Conservation (phyloP, 2,329 filamentous ascomycete genomes). For the Clonostachys rhizophaga region DNA sequence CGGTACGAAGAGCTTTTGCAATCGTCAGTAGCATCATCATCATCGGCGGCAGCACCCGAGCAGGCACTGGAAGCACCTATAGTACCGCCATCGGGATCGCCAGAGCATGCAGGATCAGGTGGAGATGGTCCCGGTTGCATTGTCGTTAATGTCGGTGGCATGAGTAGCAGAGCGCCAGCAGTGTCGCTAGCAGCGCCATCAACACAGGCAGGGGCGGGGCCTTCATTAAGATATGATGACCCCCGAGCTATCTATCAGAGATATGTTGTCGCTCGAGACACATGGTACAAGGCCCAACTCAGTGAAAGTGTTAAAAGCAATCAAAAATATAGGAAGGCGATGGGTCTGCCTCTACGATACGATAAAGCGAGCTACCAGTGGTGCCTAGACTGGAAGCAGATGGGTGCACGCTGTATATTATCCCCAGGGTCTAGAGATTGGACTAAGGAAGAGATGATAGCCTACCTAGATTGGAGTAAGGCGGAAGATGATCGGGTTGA, state of each 20-base stretch:
- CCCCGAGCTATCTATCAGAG: conserved; percentile 9
- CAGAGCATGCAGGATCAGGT: not conserved
- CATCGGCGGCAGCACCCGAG: not conserved
- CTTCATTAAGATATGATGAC: not conserved
- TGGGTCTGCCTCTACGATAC: conserved; percentile 8
- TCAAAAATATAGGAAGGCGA: conserved; percentile 10
- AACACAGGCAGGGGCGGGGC: too few species aligned
- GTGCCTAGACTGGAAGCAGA: conserved; percentile 11
- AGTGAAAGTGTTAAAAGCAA: conserved; percentile 9
- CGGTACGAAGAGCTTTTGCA: not conserved
- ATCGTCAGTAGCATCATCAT: not conserved
- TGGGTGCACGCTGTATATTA: conserved; percentile 4
- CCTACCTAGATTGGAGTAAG: conserved; percentile 12
- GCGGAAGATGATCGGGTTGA: conserved; percentile 12
- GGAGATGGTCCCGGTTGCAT: not conserved
- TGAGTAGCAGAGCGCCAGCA: not conserved
- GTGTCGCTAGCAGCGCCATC: not conserved
- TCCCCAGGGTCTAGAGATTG: conserved; percentile 7
- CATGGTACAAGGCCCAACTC: conserved; percentile 9
- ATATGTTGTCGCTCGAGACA: conserved; percentile 9
- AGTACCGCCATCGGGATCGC: not conserved
- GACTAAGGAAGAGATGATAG: conserved; percentile 14
- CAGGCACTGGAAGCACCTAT: not conserved
- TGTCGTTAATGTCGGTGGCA: not conserved
- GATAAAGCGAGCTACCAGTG: conserved; percentile 8